These are phyloP conservation scores for Aspergillus ustus DNA, from an alignment of 2,329 filamentous ascomycete genomes.

Conservation along the genomic window DNA sequence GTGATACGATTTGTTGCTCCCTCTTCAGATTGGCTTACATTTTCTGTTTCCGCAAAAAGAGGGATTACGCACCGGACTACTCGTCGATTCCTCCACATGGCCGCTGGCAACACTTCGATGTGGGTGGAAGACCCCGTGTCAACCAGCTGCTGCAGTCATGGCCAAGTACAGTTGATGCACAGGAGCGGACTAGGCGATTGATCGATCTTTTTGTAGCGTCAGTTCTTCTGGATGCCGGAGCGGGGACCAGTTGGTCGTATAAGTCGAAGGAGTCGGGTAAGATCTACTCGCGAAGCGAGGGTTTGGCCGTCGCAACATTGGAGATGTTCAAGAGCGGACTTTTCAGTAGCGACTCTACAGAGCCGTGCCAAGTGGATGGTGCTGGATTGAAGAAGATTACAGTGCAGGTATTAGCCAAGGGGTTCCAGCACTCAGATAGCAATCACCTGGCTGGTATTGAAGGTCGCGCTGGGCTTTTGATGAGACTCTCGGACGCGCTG, in stretches of 20 bases:
- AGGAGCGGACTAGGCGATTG: conserved; percentile 59
- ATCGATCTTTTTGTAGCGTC: conserved; percentile 68
- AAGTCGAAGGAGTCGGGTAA: conserved; percentile 87
- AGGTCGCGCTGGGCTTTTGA: conserved; percentile 78
- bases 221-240: conserved; percentile 71
- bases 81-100: conserved; percentile 78
- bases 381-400: conserved; percentile 76
- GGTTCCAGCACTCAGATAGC: conserved; percentile 78
- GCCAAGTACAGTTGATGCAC: conserved; percentile 53
- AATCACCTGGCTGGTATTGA: conserved; percentile 86
- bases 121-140: conserved; percentile 60
- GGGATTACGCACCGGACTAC: conserved; percentile 72
- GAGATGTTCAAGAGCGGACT: conserved; percentile 95
- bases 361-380: conserved; percentile 90
- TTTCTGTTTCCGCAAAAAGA: conserved; percentile 47
- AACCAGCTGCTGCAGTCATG: conserved; percentile 56
- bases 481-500: conserved; percentile 75
- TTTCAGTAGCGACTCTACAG: conserved; percentile 80
- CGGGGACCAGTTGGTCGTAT: conserved; percentile 89
- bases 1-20: not conserved
- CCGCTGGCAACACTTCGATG: conserved; percentile 69
- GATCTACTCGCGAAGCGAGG: conserved; percentile 83
- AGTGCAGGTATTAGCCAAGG: conserved; percentile 73
- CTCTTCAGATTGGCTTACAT: conserved; percentile 1
- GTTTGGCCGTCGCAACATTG: conserved; percentile 74